Evolutionary conservation across 345 rosid species (phyloP).

Genomic region (Ceriops zippeliana): DNA sequence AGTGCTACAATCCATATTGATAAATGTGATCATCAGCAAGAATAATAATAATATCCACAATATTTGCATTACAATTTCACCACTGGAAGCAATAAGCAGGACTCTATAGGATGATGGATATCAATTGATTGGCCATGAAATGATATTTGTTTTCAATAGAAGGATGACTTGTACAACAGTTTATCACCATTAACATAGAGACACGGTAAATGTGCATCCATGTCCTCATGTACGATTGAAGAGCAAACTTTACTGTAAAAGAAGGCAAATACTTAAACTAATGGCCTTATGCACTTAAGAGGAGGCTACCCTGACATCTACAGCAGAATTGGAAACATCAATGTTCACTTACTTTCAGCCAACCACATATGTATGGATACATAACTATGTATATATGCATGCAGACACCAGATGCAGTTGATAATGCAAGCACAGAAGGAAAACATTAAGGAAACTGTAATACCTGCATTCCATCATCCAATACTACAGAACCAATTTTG

Average conservation of each 20-base stretch:
- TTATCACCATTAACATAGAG: neutral
- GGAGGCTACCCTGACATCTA: too few species aligned
- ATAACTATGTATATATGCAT: neutral
- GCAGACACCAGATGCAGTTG: neutral
- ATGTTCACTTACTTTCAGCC: too few species aligned
- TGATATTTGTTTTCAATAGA: neutral
- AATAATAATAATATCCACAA: constrained; percentile 2
- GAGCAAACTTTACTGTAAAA: neutral
- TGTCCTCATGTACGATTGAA: neutral
- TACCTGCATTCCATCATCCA: constrained; percentile 98
- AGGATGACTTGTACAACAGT: neutral
- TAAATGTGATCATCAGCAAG: constrained; percentile 16
- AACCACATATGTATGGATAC: too few species aligned
- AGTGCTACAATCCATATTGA: constrained; percentile 56
- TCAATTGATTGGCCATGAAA: neutral
- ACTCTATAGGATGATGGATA: neutral
- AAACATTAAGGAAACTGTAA: neutral
- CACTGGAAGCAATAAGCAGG: neutral
- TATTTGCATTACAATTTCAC: neutral
- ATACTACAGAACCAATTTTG: constrained; percentile 45
- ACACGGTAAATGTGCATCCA: neutral
- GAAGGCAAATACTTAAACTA: neutral
- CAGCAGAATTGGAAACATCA: too few species aligned
- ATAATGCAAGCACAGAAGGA: neutral
- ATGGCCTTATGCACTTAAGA: too few species aligned